A percentile compares a stretch with the other conserved stretches of the same genome.
phyloP scores from a whole-genome alignment of 805 yeast species.

The Candida berthetii region DNA sequence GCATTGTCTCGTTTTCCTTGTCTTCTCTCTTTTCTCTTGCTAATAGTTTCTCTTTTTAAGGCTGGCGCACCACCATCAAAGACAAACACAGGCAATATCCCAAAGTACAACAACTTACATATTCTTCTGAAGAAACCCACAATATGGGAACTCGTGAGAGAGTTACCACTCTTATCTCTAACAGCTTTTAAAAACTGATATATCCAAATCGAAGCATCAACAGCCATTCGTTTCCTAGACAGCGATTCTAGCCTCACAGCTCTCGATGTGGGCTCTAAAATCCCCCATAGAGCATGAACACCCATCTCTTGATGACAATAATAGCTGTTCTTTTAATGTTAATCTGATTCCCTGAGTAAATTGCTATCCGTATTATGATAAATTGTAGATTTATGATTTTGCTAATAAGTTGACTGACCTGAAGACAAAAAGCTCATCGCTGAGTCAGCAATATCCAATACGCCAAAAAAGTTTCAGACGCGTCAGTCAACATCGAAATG shows the following conservation, averaged over 20 bases:
- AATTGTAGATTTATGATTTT: too few species aligned
- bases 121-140: conserved; percentile 95
- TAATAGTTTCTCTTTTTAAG: conserved; percentile 73
- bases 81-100: conserved; percentile 83
- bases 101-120: conserved; percentile 83
- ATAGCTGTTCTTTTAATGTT: too few species aligned
- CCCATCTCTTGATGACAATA: conserved; percentile 61
- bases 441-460: too few species aligned
- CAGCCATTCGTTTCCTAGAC: conserved; percentile 74
- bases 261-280: conserved; percentile 81
- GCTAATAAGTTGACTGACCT: too few species aligned
- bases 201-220: conserved; percentile 98
- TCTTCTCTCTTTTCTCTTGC: conserved; percentile 63
- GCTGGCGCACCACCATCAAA: conserved; percentile 95
- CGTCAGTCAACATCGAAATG: too few species aligned
- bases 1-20: conserved; percentile 70
- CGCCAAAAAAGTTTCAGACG: background rate
- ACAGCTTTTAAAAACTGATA: conserved; percentile 95
- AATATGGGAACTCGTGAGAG: conserved; percentile 74
- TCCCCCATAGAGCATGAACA: conserved; percentile 91
- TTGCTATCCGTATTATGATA: too few species aligned
- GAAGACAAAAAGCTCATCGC: too few species aligned
- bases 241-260: conserved; percentile 88
- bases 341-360: too few species aligned
- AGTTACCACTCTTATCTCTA: conserved; percentile 76